These are phyloP conservation scores for Teratosphaeria nubilosa DNA, from an alignment of 2,329 filamentous ascomycete species.

Conservation along the genomic window DNA sequence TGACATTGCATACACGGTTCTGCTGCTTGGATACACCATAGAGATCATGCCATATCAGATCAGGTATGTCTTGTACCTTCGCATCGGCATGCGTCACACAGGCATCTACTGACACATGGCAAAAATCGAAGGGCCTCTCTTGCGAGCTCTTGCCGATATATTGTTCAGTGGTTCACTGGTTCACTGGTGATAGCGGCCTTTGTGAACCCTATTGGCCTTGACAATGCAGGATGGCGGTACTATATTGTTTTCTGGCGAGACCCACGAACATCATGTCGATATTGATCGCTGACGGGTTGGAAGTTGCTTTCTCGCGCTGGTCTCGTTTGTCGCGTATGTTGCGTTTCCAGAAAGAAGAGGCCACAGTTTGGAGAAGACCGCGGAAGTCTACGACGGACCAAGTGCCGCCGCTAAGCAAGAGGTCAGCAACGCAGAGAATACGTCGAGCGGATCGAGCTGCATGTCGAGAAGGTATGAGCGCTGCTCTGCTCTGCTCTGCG, in stretches of 20 bases:
- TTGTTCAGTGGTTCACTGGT: too few species aligned
- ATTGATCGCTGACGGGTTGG: background rate
- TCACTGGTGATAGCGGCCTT: conserved; percentile 16
- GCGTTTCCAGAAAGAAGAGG: conserved; percentile 22
- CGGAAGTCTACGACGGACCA: conserved; percentile 31
- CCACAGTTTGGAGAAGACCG: conserved; percentile 34
- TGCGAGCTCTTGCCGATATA: conserved; percentile 18
- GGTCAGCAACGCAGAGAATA: conserved; percentile 8
- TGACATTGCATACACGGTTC: conserved; percentile 12
- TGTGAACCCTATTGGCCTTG: conserved; percentile 29
- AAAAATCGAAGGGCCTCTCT: conserved; percentile 16
- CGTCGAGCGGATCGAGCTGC: conserved; percentile 13
- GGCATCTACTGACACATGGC: background rate
- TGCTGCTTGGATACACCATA: conserved; percentile 15
- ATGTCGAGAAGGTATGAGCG: conserved; percentile 6
- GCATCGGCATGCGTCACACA: background rate
- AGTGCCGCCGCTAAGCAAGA: conserved; percentile 5
- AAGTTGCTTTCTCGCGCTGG: conserved; percentile 15
- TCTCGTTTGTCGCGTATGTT: conserved; percentile 18
- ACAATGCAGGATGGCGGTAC: conserved; percentile 21
- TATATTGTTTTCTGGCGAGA: conserved; percentile 32
- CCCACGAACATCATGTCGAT: background rate
- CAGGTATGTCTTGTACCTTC: background rate
- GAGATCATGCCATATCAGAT: conserved; percentile 16
- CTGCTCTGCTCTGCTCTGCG: too few species aligned